Conservation (phyloP, 2,329 filamentous ascomycete species). For the Hypoxylon sp. region DNA sequence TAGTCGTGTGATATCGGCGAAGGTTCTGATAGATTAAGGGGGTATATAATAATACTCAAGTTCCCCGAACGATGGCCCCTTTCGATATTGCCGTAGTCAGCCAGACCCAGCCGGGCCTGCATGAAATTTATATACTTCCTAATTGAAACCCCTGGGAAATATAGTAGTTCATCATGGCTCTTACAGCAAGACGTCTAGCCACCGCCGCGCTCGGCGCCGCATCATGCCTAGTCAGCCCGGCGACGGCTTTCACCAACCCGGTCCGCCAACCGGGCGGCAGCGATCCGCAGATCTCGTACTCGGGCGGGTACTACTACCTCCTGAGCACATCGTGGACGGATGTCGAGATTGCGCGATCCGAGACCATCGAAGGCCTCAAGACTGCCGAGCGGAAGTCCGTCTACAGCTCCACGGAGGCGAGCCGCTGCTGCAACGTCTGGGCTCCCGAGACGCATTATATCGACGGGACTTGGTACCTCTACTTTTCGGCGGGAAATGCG, state of each 20-base stretch:
- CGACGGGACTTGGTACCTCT: slow-evolving; percentile 61
- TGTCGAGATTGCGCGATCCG: slow-evolving; percentile 62
- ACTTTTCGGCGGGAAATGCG: slow-evolving; percentile 55
- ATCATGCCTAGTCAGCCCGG: slow-evolving; percentile 27
- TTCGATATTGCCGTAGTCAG: background rate
- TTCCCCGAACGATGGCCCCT: background rate
- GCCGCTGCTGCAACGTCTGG: slow-evolving; percentile 65
- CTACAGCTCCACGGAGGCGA: slow-evolving; percentile 57
- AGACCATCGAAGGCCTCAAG: slow-evolving; percentile 64
- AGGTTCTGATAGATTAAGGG: background rate
- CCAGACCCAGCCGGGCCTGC: background rate
- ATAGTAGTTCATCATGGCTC: slow-evolving; percentile 17
- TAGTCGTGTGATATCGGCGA: background rate
- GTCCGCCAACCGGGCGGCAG: slow-evolving; percentile 59
- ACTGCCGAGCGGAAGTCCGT: slow-evolving; percentile 59
- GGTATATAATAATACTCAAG: slow-evolving; percentile 1
- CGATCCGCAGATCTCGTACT: slow-evolving; percentile 62
- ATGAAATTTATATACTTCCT: background rate
- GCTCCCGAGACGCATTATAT: slow-evolving; percentile 65
- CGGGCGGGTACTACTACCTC: slow-evolving; percentile 63
- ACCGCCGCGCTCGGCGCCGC: slow-evolving; percentile 27
- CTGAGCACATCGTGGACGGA: slow-evolving; percentile 65
- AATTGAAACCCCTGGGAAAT: background rate
- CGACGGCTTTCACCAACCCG: slow-evolving; percentile 58
- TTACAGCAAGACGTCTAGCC: slow-evolving; percentile 5